Evolutionary conservation across 192 early-diverging fungal species (phyloP), one percentile per base, ranked within the genome.

Genomic region (Paraglomus brasilianum): DNA sequence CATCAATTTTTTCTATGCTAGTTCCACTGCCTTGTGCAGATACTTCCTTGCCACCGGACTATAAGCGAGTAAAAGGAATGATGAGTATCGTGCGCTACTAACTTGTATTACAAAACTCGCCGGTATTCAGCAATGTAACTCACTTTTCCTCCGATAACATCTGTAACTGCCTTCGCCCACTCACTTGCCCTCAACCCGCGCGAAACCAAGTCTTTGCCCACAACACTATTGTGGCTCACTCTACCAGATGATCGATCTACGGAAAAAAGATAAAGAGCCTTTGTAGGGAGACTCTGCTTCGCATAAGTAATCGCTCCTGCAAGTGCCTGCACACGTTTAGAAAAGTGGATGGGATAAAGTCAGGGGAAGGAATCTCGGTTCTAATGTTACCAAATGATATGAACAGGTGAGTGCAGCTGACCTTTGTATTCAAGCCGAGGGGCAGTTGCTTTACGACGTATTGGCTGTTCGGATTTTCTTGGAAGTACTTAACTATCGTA

Each of bases 11-110:
- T 58, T 75, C 79, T 14, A 85, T 63, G 30, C 89, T 82, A 46
- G 83, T 79, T 40, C 95, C 97, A 59, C 88, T 87, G 15, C 97
- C 97, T 69, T 94, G 94, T 39, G 97, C 97, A 66, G 92, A 73
- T 57, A 94, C 94, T 50, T 95, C 93, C 71, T 95, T 97, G 56
- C 97, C 97, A 42, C 97, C 97, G 66, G 67, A 69, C 67, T 69
- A 46, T 15, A 41, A 46, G 49, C 1, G 9, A 56, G 30, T 17
- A 57, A 46, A 38, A 57, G 4, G 48, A 30, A 45, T 58, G n/a
- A 57, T 13, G 14, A 30, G 45, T 55, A 2, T n/a, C n/a, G n/a
- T n/a, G n/a, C n/a, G n/a, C n/a, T n/a, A n/a, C n/a, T n/a, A n/a
- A n/a, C n/a, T n/a, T n/a, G n/a, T n/a, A n/a, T n/a, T n/a, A n/a